Percentiles rank a stretch among this genome's conserved stretches.
These are phyloP conservation scores for Huiozyma sinensis DNA, from an alignment of 805 yeast genomes.

Conservation along the genomic window DNA sequence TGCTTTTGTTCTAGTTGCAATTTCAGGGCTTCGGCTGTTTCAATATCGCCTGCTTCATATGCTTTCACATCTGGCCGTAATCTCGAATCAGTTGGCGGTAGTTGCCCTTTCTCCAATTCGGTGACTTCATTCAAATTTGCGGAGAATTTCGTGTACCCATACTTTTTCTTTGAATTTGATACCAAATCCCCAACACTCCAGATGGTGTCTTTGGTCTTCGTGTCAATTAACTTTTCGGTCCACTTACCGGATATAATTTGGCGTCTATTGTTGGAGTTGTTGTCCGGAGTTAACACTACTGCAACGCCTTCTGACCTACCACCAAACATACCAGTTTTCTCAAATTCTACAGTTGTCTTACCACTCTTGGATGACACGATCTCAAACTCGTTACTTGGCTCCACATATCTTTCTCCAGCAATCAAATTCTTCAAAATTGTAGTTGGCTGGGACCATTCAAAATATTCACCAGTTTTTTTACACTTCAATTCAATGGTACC, in stretches of 20 bases:
- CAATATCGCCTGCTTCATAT: slow-evolving; percentile 61
- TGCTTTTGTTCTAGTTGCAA: slow-evolving; percentile 66
- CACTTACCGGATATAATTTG: slow-evolving; percentile 54
- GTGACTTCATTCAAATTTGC: slow-evolving; percentile 77
- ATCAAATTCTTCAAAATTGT: slow-evolving; percentile 75
- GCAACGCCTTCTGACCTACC: slow-evolving; percentile 60
- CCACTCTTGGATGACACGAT: slow-evolving; percentile 60
- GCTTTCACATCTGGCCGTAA: slow-evolving; percentile 72
- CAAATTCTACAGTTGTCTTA: slow-evolving; percentile 62
- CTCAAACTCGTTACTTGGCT: slow-evolving; percentile 63
- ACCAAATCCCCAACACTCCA: slow-evolving; percentile 70
- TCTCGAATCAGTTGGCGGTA: slow-evolving; percentile 87
- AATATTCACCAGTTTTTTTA: slow-evolving; percentile 52
- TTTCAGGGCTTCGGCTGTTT: slow-evolving; percentile 63
- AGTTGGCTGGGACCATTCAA: slow-evolving; percentile 75
- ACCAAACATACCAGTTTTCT: slow-evolving; percentile 72
- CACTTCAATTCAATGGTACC: slow-evolving; percentile 56
- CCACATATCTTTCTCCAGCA: slow-evolving; percentile 91
- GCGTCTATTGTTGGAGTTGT: slow-evolving; percentile 4
- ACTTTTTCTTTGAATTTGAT: slow-evolving; percentile 47
- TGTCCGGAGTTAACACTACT: slow-evolving; percentile 26
- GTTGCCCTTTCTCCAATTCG: slow-evolving; percentile 44
- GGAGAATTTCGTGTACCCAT: slow-evolving; percentile 79
- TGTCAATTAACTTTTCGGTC: slow-evolving; percentile 55
- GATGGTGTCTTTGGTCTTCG: slow-evolving; percentile 29